phyloP scores from a whole-genome alignment of 352 stramenopile species.

The Phytophthora kernoviae region DNA sequence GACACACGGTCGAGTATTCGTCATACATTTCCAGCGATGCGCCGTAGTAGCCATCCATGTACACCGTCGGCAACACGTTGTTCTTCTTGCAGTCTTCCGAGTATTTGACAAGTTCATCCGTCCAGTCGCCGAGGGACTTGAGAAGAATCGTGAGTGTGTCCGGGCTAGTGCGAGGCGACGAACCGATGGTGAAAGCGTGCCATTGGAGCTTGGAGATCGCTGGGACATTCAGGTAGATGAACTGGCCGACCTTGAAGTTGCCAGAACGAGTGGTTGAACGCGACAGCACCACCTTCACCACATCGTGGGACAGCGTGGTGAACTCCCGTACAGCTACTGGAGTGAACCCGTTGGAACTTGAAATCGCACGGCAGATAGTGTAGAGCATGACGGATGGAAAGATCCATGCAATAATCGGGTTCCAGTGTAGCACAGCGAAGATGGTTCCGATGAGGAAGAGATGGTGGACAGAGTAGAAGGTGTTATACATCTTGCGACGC shows the following conservation, averaged over 20 bases:
- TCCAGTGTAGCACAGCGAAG: slow-evolving; percentile 52
- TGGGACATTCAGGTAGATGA: slow-evolving; percentile 54
- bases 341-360: slow-evolving; percentile 33
- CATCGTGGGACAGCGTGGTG: slow-evolving; percentile 22
- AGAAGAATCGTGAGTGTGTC: slow-evolving; percentile 49
- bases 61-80: slow-evolving; percentile 25
- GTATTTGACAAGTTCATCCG: slow-evolving; percentile 34
- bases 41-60: slow-evolving; percentile 53
- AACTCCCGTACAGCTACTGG: slow-evolving; percentile 40
- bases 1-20: slow-evolving; percentile 34
- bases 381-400: slow-evolving; percentile 46
- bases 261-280: slow-evolving; percentile 16
- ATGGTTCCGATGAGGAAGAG: slow-evolving; percentile 50
- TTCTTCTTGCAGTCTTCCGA: slow-evolving; percentile 21
- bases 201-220: slow-evolving; percentile 51
- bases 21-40: slow-evolving; percentile 34
- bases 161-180: slow-evolving; percentile 36
- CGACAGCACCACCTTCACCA: slow-evolving; percentile 45
- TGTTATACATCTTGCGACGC: slow-evolving; percentile 32
- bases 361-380: slow-evolving; percentile 38
- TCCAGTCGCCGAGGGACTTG: slow-evolving; percentile 52
- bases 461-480: slow-evolving; percentile 41
- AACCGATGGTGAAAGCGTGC: slow-evolving; percentile 57
- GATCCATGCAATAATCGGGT: slow-evolving; percentile 43
- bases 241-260: slow-evolving; percentile 42